Base-by-base conservation (phyloP, 2,329 filamentous ascomycete species). In the Exophiala alcalophila region DNA sequence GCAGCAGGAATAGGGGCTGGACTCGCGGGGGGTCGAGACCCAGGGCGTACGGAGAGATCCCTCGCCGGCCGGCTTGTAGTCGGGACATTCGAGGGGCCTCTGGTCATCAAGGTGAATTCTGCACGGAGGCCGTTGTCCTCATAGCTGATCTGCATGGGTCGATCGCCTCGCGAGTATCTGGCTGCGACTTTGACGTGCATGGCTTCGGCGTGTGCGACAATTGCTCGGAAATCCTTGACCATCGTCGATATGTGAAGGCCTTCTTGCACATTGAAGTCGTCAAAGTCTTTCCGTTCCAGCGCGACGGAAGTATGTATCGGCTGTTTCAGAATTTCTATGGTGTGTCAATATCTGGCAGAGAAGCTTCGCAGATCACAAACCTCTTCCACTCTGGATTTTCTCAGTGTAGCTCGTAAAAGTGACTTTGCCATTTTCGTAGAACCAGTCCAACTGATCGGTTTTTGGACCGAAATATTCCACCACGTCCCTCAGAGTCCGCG, bases 331-430 rank as follows among this genome's bases (percentile, higher is more conserved):
- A 81, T 72, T 53, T 82, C 79, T 78, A 41, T 35, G 16, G 5
- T 23, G 12, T 6, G 29, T 33, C 14, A 47, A n/a, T 32, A 21
- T 48, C 55, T 41, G 54, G 42, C 39, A 19, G 37, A 32, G 14
- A 26, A 19, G 36, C 11, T 14, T 28, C 26, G 12, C 4, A 28
- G 14, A 12, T 5, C 8, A 35, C 54, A 34, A 58, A 75, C 76
- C 74, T 65, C 77, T 81, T 5, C 77, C 78, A 45, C 78, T 74
- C 27, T 70, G 70, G 15, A 82, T 70, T 56, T 81, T 83, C 44
- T 80, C 78, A 0, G 80, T 83, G 57, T 80, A 83, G 59, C 80
- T 83, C 4, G 78, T 82, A 58, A 83, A 81, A 5, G 77, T 71
- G 2, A 71, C 74, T 46, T 76, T 75, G 7, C 69, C 74, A 10